These are phyloP conservation scores for Backusella australiensis DNA, from an alignment of 192 early-diverging fungal genomes.

Conservation along the genomic window DNA sequence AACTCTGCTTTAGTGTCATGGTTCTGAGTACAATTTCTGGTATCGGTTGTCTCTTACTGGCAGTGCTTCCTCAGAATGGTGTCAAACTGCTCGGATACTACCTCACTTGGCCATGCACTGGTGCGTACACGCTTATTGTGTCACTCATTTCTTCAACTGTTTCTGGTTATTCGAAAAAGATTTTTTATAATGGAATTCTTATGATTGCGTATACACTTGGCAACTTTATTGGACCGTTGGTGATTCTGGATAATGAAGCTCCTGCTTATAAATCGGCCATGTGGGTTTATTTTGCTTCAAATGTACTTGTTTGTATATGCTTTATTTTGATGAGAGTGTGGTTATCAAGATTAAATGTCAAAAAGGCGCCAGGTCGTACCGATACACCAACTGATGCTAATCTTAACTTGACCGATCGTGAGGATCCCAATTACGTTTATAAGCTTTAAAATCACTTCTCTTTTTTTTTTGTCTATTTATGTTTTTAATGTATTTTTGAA, in stretches of 20 bases:
- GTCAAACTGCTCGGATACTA: conserved; percentile 10
- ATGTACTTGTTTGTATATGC: neutral
- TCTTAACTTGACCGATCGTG: conserved; percentile 21
- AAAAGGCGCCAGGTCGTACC: neutral
- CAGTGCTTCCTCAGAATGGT: neutral
- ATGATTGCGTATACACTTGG: conserved; percentile 15
- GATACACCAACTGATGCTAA: neutral
- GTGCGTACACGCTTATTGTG: neutral
- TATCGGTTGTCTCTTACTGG: neutral
- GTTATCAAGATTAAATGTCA: neutral
- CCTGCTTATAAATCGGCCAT: neutral
- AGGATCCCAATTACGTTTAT: conserved; percentile 23
- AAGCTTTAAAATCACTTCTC: neutral
- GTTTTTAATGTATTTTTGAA: neutral
- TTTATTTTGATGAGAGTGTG: neutral
- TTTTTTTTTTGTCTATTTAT: neutral
- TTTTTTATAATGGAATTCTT: conserved; percentile 2
- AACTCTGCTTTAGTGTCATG: neutral
- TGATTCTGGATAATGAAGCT: conserved; percentile 3
- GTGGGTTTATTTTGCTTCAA: conserved; percentile 3
- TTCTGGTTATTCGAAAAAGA: conserved; percentile 16
- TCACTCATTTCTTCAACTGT: neutral
- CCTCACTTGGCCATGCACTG: neutral
- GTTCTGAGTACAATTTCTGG: neutral
- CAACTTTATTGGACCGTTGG: conserved; percentile 14